Evolutionary conservation across 805 yeast genomes (phyloP).

Genomic region (Dipodascopsis tothii): DNA sequence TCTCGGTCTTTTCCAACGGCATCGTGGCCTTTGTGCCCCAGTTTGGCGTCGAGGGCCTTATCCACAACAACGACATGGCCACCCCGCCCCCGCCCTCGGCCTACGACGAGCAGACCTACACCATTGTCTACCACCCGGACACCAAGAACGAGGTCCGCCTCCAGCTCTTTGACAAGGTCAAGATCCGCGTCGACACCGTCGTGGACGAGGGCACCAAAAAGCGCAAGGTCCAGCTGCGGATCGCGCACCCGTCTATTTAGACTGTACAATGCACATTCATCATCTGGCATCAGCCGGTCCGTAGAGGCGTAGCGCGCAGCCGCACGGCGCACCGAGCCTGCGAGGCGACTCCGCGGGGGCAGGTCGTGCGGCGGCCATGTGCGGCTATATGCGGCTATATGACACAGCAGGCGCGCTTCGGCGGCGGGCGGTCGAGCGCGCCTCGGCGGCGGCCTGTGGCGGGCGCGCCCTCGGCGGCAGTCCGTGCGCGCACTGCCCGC

Average conservation of each 20-base stretch:
- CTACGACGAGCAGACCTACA: conserved; percentile 72
- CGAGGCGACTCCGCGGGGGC: too few species aligned
- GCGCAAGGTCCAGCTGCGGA: conserved; percentile 73
- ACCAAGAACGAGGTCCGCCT: conserved; percentile 42
- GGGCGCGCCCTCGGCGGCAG: too few species aligned
- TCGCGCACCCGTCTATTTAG: conserved; percentile 31
- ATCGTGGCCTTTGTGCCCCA: conserved; percentile 90
- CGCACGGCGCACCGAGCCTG: too few species aligned
- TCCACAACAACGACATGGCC: conserved; percentile 65
- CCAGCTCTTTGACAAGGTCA: conserved; percentile 75
- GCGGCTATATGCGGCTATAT: too few species aligned
- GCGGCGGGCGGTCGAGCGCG: too few species aligned
- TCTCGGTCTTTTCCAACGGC: conserved; percentile 89
- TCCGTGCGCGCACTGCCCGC: too few species aligned
- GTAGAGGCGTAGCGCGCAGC: too few species aligned
- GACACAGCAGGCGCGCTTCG: too few species aligned
- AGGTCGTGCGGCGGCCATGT: too few species aligned
- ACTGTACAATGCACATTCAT: too few species aligned
- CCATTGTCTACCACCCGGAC: conserved; percentile 49
- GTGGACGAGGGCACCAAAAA: conserved; percentile 85
- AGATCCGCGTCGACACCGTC: conserved; percentile 72
- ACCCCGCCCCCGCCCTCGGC: conserved; percentile 55
- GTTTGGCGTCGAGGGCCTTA: conserved; percentile 91
- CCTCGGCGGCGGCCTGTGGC: too few species aligned
- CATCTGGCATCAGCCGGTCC: too few species aligned